Evolutionary conservation across 192 early-diverging fungal genomes (phyloP).

Genomic region (Obelidium mucronatum): DNA sequence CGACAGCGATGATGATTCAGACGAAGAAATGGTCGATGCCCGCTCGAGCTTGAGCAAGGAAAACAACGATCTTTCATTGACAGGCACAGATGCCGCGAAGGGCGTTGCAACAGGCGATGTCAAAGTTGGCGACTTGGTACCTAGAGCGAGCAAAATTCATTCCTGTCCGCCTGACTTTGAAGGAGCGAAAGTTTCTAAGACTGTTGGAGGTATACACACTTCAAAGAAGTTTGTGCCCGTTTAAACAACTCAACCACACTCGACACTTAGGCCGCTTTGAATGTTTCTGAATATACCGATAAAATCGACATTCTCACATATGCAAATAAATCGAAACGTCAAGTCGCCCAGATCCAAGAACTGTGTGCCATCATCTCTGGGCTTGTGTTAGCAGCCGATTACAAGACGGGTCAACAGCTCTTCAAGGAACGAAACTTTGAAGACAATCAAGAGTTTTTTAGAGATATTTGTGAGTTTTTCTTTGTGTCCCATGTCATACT

Average conservation of each 20-base stretch:
- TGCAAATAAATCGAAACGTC: constrained; percentile 82
- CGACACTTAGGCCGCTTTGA: constrained; percentile 83
- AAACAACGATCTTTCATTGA: constrained; percentile 25
- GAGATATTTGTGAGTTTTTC: constrained; percentile 48
- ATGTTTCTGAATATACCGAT: constrained; percentile 90
- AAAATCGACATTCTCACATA: constrained; percentile 83
- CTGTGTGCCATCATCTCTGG: constrained; percentile 95
- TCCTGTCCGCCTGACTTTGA: constrained; percentile 86
- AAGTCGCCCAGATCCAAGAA: constrained; percentile 94
- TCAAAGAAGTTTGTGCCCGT: not conserved
- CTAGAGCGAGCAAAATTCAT: constrained; percentile 90
- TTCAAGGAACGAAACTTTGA: constrained; percentile 60
- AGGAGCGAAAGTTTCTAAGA: constrained; percentile 92
- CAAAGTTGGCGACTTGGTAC: constrained; percentile 66
- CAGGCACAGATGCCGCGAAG: constrained; percentile 40
- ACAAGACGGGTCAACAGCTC: constrained; percentile 58
- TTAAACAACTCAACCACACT: not conserved
- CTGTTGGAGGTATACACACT: constrained; percentile 71
- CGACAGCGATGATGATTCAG: constrained; percentile 18
- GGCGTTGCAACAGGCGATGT: constrained; percentile 42
- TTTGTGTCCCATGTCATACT: not conserved
- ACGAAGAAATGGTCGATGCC: constrained; percentile 25
- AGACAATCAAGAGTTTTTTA: constrained; percentile 57
- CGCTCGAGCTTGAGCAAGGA: not conserved
- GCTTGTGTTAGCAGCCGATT: constrained; percentile 75